Base-by-base conservation (phyloP, 345 rosid genomes). In the Cardamine occulta region DNA sequence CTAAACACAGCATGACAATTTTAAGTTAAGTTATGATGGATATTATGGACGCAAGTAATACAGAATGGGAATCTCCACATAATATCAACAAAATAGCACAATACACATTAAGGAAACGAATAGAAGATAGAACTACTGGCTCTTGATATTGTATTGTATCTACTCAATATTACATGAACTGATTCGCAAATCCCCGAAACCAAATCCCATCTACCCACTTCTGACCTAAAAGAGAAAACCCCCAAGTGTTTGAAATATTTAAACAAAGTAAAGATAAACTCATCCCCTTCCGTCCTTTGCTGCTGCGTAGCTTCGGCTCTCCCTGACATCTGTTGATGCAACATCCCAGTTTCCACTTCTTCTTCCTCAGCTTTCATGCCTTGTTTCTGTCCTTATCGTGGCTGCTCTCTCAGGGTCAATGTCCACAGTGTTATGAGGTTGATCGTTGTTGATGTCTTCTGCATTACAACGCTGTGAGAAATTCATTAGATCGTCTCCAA, bases 401-500 rank as follows among this genome's bases (percentile, higher is more conserved):
- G 89, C 81, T 68, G 90, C 97, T 80, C 89, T 86, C 58, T 82
- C 88, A 68, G 37, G 67, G 37, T 88, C 93, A 19, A 84, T 81
- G 79, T 90, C 93, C 29, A 81, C 32, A 14, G 55, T 48, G 37
- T 75, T 72, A 59, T 80, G 88, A 12, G 89, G 86, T 21, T 82
- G 85, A 7, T 92, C 91, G 21, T 85, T 88, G 74, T 28, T 60
- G 21, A 81, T 79, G 71, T 86, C 95, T 75, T 82, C 91, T 17
- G 86, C 66, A 68, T 88, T 87, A 56, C 93, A 93, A 15, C 98
- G 90, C 76, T 90, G 96, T 29, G 97, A 91, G 75, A 94, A 84
- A 79, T 90, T 91, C 82, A 88, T 63, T n/a, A 94, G 82, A 83
- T 91, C 97, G 71, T 91, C 96, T 15, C 91, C 92, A 23, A 94